phyloP scores from a whole-genome alignment of 257 asterid species.

The Plantago elongata region DNA sequence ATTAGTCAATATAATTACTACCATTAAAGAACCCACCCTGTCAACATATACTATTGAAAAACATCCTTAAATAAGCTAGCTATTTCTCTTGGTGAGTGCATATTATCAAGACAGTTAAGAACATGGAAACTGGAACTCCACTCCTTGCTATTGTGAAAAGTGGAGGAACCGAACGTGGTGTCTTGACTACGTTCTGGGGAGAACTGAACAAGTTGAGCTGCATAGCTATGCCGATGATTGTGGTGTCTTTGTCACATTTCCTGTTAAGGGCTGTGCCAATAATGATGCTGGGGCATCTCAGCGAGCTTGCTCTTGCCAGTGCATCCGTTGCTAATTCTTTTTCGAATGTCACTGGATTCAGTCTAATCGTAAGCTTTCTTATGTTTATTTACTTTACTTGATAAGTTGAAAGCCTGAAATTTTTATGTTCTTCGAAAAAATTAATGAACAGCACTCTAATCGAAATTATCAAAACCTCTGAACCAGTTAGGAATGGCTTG shows the following conservation, averaged over 20 bases:
- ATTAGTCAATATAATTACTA: too few relatives aligned
- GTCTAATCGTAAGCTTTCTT: slow-evolving; percentile 22
- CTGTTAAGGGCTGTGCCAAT: slow-evolving; percentile 23
- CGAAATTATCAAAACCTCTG: too few relatives aligned
- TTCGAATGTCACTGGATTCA: slow-evolving; percentile 33
- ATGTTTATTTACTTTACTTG: too few relatives aligned
- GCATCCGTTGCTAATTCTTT: slow-evolving; percentile 36
- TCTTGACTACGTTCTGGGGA: not conserved
- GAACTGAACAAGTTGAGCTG: slow-evolving; percentile 25
- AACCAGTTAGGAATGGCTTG: slow-evolving; percentile 56
- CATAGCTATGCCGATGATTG: slow-evolving; percentile 37
- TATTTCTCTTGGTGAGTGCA: too few relatives aligned
- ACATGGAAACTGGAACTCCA: not conserved
- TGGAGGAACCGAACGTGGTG: too few relatives aligned
- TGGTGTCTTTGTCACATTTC: slow-evolving; percentile 25
- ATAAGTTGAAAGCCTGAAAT: too few relatives aligned
- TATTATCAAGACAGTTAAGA: too few relatives aligned
- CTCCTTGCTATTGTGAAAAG: not conserved
- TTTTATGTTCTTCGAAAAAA: not conserved
- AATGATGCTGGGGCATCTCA: slow-evolving; percentile 39
- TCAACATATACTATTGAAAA: too few relatives aligned
- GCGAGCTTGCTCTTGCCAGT: slow-evolving; percentile 29
- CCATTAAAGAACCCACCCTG: too few relatives aligned
- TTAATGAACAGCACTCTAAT: too few relatives aligned
- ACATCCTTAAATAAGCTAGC: too few relatives aligned